phyloP scores from a whole-genome alignment of 73 alveolate genomes.

The Paramecium bursaria region DNA sequence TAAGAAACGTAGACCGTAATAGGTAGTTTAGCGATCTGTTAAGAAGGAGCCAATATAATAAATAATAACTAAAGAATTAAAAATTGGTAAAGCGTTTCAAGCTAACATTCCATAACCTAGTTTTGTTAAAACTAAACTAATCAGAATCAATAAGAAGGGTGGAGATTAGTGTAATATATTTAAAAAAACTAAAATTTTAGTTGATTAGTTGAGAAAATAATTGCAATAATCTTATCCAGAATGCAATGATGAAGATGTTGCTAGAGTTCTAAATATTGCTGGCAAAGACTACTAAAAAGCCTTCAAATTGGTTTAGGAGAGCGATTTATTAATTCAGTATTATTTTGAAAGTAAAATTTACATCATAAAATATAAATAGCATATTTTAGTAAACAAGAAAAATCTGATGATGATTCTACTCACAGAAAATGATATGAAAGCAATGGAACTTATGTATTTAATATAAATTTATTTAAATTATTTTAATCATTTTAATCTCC shows the following conservation, averaged over 20 bases:
- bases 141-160: constrained; percentile 17
- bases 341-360: constrained; percentile 17
- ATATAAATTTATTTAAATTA: too few species aligned
- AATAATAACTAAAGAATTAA: too few species aligned
- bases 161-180: constrained; percentile 33
- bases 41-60: too few species aligned
- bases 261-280: constrained; percentile 50
- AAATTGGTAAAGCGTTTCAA: too few species aligned
- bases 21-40: neutral
- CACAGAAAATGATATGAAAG: neutral
- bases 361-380: neutral
- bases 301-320: neutral
- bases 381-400: neutral
- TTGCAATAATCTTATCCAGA: neutral
- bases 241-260: constrained; percentile 51
- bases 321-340: neutral
- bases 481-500: too few species aligned
- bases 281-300: constrained; percentile 45
- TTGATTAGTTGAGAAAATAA: neutral
- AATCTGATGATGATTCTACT: neutral
- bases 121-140: neutral
- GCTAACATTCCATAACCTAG: too few species aligned
- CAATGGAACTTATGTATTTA: too few species aligned
- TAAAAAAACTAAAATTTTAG: too few species aligned
- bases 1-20: too few species aligned